A percentile compares a stretch with the other conserved stretches of the same genome.
Evolutionary conservation across 805 yeast species (phyloP).

Genomic region (Tetrapisispora taiwanensis): DNA sequence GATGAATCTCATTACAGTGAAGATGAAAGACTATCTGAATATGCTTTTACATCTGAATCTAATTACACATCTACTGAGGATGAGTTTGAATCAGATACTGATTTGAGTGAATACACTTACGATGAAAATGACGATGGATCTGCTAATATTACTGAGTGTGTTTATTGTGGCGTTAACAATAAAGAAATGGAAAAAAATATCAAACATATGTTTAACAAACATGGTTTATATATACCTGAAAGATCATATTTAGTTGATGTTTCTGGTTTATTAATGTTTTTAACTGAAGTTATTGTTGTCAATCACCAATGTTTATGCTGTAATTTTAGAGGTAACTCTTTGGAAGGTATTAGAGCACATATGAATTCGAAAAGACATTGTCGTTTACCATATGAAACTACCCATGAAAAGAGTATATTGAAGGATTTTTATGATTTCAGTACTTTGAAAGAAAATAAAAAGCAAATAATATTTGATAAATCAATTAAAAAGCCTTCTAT

Average conservation of each 20-base stretch:
- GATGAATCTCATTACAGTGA: constrained; percentile 31
- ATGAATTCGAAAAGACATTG: constrained; percentile 80
- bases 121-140: constrained; percentile 17
- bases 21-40: constrained; percentile 41
- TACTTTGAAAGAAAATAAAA: constrained; percentile 40
- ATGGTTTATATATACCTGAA: constrained; percentile 88
- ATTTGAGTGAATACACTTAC: constrained; percentile 18
- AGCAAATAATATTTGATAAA: constrained; percentile 5
- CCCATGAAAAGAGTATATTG: constrained; percentile 64
- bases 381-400: constrained; percentile 76
- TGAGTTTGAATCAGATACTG: constrained; percentile 5
- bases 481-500: background rate
- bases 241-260: constrained; percentile 54
- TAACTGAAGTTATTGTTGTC: constrained; percentile 71
- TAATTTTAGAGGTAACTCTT: constrained; percentile 67
- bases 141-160: constrained; percentile 36
- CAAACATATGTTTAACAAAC: constrained; percentile 66
- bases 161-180: constrained; percentile 47
- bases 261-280: constrained; percentile 60
- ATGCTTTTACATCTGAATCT: constrained; percentile 35
- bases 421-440: constrained; percentile 79
- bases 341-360: constrained; percentile 86
- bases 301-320: constrained; percentile 83
- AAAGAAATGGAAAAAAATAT: constrained; percentile 48
- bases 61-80: constrained; percentile 14